These are phyloP conservation scores for Collybia nuda DNA, from an alignment of 768 basidiomycete species.

Conservation along the genomic window DNA sequence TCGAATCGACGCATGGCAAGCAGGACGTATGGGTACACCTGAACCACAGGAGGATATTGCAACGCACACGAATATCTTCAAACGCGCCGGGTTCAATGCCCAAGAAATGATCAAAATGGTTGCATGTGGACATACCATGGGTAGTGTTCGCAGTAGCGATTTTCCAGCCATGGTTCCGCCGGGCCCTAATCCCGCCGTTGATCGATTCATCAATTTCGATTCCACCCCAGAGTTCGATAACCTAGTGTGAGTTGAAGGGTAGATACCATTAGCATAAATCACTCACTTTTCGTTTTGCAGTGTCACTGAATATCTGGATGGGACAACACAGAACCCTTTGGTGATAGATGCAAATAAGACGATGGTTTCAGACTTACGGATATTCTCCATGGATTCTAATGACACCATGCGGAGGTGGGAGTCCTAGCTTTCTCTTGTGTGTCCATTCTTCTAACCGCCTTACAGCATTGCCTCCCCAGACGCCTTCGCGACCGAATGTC, in stretches of 20 bases:
- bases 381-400: constrained; percentile 39
- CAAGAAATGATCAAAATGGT: constrained; percentile 52
- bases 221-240: constrained; percentile 42
- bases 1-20: constrained; percentile 36
- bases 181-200: constrained; percentile 21
- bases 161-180: constrained; percentile 44
- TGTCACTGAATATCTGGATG: constrained; percentile 37
- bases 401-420: constrained; percentile 37
- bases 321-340: constrained; percentile 37
- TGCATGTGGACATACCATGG: constrained; percentile 52
- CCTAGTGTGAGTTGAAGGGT: constrained; percentile 29
- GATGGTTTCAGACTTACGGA: constrained; percentile 35
- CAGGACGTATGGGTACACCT: constrained; percentile 41
- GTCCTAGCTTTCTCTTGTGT: background rate
- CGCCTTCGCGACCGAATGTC: constrained; percentile 37
- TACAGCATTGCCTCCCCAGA: constrained; percentile 28
- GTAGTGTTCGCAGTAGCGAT: constrained; percentile 45
- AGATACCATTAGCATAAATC: background rate
- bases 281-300: constrained; percentile 17
- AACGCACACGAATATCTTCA: constrained; percentile 37
- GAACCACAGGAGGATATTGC: constrained; percentile 39
- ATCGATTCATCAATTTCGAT: constrained; percentile 37
- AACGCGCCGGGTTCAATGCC: constrained; percentile 40
- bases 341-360: constrained; percentile 32
- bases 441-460: background rate